These are phyloP conservation scores for Syzygium oleosum DNA, from an alignment of 345 rosid species.

Conservation along the genomic window DNA sequence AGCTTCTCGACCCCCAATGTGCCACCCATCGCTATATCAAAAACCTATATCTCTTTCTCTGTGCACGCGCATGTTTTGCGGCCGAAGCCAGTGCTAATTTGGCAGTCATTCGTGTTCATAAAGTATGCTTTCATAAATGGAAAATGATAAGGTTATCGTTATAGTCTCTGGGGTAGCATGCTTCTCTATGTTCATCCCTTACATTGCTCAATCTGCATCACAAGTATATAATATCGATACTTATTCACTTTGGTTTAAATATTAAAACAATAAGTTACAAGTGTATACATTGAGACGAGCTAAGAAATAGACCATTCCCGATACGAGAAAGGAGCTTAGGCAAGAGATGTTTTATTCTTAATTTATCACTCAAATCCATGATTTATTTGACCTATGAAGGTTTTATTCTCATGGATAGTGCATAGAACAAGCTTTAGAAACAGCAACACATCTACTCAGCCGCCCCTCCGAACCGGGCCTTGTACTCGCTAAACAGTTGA, in stretches of 20 bases:
- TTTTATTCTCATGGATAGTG: background rate
- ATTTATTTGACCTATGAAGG: background rate
- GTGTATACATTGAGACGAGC: background rate
- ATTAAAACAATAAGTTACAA: background rate
- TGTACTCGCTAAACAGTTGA: slow-evolving; percentile 62
- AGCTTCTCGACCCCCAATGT: background rate
- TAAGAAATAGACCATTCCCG: background rate
- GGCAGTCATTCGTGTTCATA: background rate
- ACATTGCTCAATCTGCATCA: background rate
- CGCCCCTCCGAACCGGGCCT: slow-evolving; percentile 33
- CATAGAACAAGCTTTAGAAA: background rate
- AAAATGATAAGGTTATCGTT: background rate
- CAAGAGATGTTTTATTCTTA: background rate
- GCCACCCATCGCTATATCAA: background rate
- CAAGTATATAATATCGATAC: background rate
- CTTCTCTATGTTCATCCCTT: background rate
- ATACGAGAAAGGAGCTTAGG: background rate
- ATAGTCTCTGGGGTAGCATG: background rate
- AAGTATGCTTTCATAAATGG: background rate
- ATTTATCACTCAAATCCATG: background rate
- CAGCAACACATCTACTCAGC: background rate
- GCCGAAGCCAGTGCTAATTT: background rate
- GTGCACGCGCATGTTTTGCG: background rate
- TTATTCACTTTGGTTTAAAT: no score
- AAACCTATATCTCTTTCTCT: background rate